Percentiles rank a stretch among this genome's conserved stretches.
Evolutionary conservation across 2,329 filamentous ascomycete genomes (phyloP).

Genomic region (Leptographium radiaticola): DNA sequence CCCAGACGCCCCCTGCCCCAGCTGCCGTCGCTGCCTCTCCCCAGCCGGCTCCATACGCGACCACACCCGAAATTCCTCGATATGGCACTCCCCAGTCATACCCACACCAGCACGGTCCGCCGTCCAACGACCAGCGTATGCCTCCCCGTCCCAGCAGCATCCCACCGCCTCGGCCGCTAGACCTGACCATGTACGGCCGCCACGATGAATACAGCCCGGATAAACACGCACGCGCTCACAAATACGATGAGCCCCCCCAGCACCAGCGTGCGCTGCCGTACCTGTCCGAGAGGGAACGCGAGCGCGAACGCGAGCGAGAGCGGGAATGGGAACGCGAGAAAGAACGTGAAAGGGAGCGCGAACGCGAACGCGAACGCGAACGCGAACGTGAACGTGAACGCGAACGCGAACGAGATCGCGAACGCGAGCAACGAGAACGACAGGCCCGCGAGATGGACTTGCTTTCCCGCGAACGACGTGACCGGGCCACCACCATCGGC

Average conservation of each 20-base stretch:
- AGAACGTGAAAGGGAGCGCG: conserved; percentile 16
- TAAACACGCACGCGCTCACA: conserved; percentile 26
- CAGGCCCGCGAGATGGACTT: conserved; percentile 20
- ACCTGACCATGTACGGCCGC: conserved; percentile 34
- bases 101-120: conserved; percentile 32
- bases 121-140: conserved; percentile 28
- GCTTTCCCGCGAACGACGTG: conserved; percentile 19
- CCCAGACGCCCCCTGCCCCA: conserved; percentile 53
- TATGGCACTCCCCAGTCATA: conserved; percentile 48
- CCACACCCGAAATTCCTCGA: conserved; percentile 40
- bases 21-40: conserved; percentile 19
- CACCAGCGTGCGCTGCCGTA: conserved; percentile 22
- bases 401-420: conserved; percentile 25
- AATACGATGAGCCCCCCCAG: conserved; percentile 30
- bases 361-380: conserved; percentile 8
- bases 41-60: conserved; percentile 29
- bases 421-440: conserved; percentile 18
- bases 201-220: conserved; percentile 44
- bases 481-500: conserved; percentile 22
- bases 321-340: conserved; percentile 26
- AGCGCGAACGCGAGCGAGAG: conserved; percentile 21
- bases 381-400: conserved; percentile 16
- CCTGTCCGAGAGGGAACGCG: conserved; percentile 27
- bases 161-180: conserved; percentile 28
- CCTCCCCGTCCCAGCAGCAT: conserved; percentile 36